phyloP scores from a whole-genome alignment of 2,329 filamentous ascomycete genomes.

The Alternaria gansuensis region DNA sequence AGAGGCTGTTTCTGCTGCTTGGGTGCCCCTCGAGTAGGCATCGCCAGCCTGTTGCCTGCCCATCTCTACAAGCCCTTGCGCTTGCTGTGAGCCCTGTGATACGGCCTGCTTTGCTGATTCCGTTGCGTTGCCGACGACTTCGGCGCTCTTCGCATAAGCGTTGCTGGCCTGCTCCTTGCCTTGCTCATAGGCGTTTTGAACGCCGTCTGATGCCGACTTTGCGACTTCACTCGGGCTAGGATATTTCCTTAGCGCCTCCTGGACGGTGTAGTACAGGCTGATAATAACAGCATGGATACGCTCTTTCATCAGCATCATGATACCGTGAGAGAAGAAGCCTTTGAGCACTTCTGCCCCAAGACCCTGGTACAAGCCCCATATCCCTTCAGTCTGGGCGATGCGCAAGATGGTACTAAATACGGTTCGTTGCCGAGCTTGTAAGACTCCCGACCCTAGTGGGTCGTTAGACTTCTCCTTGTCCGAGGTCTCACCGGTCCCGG shows the following conservation, averaged over 20 bases:
- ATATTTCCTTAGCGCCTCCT: constrained; percentile 58
- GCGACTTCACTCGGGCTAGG: constrained; percentile 54
- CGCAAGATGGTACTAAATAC: constrained; percentile 71
- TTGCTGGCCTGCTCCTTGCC: constrained; percentile 42
- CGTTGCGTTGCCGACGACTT: constrained; percentile 38
- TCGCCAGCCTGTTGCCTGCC: constrained; percentile 37
- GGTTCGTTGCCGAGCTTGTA: constrained; percentile 55
- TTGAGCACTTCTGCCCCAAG: constrained; percentile 79
- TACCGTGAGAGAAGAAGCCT: constrained; percentile 84
- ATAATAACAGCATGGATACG: constrained; percentile 76
- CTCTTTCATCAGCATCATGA: constrained; percentile 89
- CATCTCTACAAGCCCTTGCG: constrained; percentile 38
- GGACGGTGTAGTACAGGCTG: constrained; percentile 72
- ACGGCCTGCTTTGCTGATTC: constrained; percentile 40
- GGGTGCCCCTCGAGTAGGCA: constrained; percentile 19
- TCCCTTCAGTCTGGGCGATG: constrained; percentile 70
- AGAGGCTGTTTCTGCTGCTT: constrained; percentile 22
- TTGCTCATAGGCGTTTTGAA: constrained; percentile 44
- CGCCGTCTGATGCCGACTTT: constrained; percentile 41
- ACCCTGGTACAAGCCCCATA: constrained; percentile 76
- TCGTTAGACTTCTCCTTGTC: constrained; percentile 41
- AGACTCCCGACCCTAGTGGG: constrained; percentile 26
- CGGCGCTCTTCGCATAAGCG: constrained; percentile 36
- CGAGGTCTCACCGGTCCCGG: constrained; percentile 39
- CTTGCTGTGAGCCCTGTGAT: constrained; percentile 38